phyloP scores from a whole-genome alignment of 441 rosid genomes.

The Populus hybrid region DNA sequence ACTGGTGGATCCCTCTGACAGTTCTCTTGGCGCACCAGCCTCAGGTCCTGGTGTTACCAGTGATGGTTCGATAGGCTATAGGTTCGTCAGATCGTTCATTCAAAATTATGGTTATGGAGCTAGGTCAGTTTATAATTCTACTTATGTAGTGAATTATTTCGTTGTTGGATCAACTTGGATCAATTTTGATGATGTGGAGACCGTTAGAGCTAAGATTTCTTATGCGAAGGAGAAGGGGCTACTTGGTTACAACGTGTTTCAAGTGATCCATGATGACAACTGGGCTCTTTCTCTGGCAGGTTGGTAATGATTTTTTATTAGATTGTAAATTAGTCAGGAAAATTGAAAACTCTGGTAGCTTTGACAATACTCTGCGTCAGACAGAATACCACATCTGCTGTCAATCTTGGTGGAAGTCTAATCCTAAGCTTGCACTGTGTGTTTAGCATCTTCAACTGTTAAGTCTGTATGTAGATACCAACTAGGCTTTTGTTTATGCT shows the following conservation, averaged over 20 bases:
- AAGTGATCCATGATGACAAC: conserved; percentile 30
- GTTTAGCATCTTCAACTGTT: neutral
- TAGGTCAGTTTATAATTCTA: conserved; percentile 32
- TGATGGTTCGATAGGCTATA: conserved; percentile 43
- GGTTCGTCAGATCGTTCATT: conserved; percentile 24
- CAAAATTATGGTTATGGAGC: conserved; percentile 37
- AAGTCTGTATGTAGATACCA: neutral
- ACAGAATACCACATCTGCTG: neutral
- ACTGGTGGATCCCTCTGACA: conserved; percentile 22
- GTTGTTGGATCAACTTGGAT: conserved; percentile 33
- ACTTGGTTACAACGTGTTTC: conserved; percentile 39
- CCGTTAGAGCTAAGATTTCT: conserved; percentile 34
- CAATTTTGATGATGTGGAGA: conserved; percentile 46
- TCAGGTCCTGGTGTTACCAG: conserved; percentile 26
- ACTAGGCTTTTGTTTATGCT: neutral
- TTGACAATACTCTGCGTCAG: neutral
- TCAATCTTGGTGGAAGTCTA: neutral
- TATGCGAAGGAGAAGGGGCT: conserved; percentile 38
- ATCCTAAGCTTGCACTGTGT: too few species aligned
- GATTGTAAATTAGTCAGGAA: neutral
- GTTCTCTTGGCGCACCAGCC: conserved; percentile 28
- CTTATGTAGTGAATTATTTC: conserved; percentile 36
- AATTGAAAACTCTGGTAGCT: neutral
- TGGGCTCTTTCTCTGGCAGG: conserved; percentile 27
- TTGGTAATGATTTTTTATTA: conserved; percentile 7